Base-by-base conservation (phyloP, 768 basidiomycete species). In the Cystobasidium onofrii region DNA sequence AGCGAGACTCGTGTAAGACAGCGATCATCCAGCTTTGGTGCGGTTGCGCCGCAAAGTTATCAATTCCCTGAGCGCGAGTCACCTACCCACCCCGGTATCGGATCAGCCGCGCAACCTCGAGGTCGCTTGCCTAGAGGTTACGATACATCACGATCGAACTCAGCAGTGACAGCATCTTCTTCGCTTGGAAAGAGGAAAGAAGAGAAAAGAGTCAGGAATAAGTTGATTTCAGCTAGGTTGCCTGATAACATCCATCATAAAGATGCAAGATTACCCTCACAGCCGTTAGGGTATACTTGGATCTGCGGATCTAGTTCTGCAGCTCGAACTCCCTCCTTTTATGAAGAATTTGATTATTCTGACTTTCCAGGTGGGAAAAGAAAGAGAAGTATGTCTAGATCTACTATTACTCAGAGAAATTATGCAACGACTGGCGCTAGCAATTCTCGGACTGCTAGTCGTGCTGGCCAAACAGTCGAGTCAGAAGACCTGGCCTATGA, bases 261-360 rank as follows among this genome's bases (percentile, higher is more conserved):
- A 33, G 36, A 71, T 34, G 55, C 69, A 29, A 52, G 69, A 31
- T 12, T 71, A 27, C 69, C 69, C 15, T 71, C 69, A 4, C 69
- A 71, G 55, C 69, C 69, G 23, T 29, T 71, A 20, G 69, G 69
- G 4, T 55, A 31, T 18, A 71, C 69, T 29, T 71, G 69, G 69
- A 39, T 71, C 6, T 71, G 69, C 25, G 69, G 69, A 9, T 46
- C 54, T 39, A 27, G 54, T 10, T 36, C 43, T 12, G 54, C 55
- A 60, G 69, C 69, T 12, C 23, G 69, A 20, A 31, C 52, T 17
- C 69, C 69, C 1, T 41, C 36, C 10, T 71, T 71, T 55, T 71
- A 71, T 29, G 69, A 71, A 17, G 54, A 71, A 12, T 71, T 71
- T 29, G 69, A 71, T 31, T 71, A 71, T 44, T 34, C 52, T 36